Evolutionary conservation across 352 stramenopile genomes (phyloP), one percentile per base, ranked within the genome.

Genomic region (Pythium insidiosum): DNA sequence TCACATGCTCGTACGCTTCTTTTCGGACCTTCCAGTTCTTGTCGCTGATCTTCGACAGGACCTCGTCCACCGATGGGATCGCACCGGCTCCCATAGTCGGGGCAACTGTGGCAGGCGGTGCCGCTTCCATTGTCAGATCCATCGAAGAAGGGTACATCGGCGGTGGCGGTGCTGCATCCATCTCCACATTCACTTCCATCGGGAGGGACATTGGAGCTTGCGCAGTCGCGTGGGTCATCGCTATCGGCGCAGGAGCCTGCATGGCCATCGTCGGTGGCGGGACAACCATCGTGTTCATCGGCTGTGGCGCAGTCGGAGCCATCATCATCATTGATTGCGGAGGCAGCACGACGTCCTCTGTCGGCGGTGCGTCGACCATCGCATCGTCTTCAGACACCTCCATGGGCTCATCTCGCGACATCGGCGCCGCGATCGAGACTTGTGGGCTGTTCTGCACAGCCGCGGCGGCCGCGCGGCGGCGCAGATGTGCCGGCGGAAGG

Each of bases 11-110:
- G 43, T 80, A 92, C 0, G 61, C 82, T 57, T 86, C 72, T 67
- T 92, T 94, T 6, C 82, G 67, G 13, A 82, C 50, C 62, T 91
- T 92, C 82, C 82, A 94, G 58, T 87, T 89, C 58, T 89, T 92
- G 43, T 94, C 79, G 12, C 59, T 63, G 38, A 91, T 18, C 39
- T 87, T 73, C 12, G 61, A 55, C 22, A 86, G 37, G 3, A 91
- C 33, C 4, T 38, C 52, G 6, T 88, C 74, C 7, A 88, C 51
- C 16, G 63, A 56, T 10, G 63, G 53, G 16, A 66, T 60, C 0
- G 48, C 45, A 9, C 18, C 28, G 38, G 20, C 51, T 21, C 42
- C 5, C 1, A 43, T 16, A 5, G 46, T 30, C 26, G 43, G 15
- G 36, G 43, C 26, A 26, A 40, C n/a, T 25, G 29, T 25, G 10